phyloP scores from a whole-genome alignment of 2,329 filamentous ascomycete species.

The Chaetoscypha palmicola region DNA sequence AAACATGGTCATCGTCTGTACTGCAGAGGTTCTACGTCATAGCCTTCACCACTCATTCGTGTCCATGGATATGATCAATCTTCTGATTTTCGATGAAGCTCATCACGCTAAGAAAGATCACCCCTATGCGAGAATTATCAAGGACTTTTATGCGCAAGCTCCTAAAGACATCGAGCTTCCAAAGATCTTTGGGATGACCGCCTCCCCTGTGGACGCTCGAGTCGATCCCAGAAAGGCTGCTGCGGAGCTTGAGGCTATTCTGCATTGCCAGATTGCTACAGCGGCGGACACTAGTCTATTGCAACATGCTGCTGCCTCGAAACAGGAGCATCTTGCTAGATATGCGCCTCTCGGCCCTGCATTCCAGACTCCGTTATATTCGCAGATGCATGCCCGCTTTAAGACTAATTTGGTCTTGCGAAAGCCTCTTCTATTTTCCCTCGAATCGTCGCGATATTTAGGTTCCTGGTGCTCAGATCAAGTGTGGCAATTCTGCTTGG shows the following conservation, averaged over 20 bases:
- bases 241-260: constrained; percentile 63
- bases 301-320: constrained; percentile 51
- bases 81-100: constrained; percentile 92
- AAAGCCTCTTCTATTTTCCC: constrained; percentile 42
- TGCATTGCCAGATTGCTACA: constrained; percentile 81
- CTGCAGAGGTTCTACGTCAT: constrained; percentile 76
- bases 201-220: constrained; percentile 84
- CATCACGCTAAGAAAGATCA: constrained; percentile 96
- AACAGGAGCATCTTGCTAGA: constrained; percentile 51
- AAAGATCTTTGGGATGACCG: constrained; percentile 91
- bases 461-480: constrained; percentile 81
- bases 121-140: constrained; percentile 82
- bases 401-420: constrained; percentile 37
- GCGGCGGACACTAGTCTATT: constrained; percentile 54
- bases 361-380: constrained; percentile 59
- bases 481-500: constrained; percentile 67
- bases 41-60: constrained; percentile 75
- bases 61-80: constrained; percentile 73
- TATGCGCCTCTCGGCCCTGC: constrained; percentile 41
- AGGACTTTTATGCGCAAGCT: constrained; percentile 63
- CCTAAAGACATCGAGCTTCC: constrained; percentile 47
- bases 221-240: constrained; percentile 65
- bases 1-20: constrained; percentile 85
- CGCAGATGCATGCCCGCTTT: constrained; percentile 46
- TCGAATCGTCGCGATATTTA: constrained; percentile 55